Base-by-base conservation (phyloP, 2,329 filamentous ascomycete species). In the Ceratocystiopsis minuta region DNA sequence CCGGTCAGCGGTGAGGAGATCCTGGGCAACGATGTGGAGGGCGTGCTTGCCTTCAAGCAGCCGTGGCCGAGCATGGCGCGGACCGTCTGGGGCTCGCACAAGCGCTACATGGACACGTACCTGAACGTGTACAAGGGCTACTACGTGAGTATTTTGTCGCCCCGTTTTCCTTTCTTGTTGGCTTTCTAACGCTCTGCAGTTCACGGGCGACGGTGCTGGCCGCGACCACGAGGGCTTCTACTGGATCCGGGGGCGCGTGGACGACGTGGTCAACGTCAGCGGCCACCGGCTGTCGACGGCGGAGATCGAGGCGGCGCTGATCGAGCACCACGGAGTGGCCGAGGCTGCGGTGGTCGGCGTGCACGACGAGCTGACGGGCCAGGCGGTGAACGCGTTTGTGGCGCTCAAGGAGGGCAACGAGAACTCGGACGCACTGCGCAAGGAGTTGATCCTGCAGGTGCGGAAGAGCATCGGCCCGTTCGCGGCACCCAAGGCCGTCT, bases 51-150 rank as follows among this genome's bases (percentile, higher is more conserved):
- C 40, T 93, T 98, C 69, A 96, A 94, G 73, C 84, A 96, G 65
- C 68, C 90, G 43, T 98, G 90, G 90, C 90, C 90, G 18, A 94
- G 85, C 61, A 96, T 98, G 87, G 85, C 88, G 41, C 82, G 90
- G 50, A 98, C 90, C 20, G 88, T 98, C 49, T 98, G 86, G 78
- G 88, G 88, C 51, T 86, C 87, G 34, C 90, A 98, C 70, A 90
- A 92, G 74, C 78, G 90, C 56, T 98, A 95, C 62, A 88, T 95
- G 85, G 88, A 98, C 53, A 96, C 90, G 12, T 98, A 98, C 61
- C 64, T 98, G 53, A 93, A 92, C 54, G 87, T 95, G 11, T 98
- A 98, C 71, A 85, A 86, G 66, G 90, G 88, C 47, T 95, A 92
- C 68, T 98, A 98, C 64, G 84, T 92, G 65, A 69, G 83, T 68